phyloP scores from a whole-genome alignment of 2,329 filamentous ascomycete species.

The Colletotrichum sp. region DNA sequence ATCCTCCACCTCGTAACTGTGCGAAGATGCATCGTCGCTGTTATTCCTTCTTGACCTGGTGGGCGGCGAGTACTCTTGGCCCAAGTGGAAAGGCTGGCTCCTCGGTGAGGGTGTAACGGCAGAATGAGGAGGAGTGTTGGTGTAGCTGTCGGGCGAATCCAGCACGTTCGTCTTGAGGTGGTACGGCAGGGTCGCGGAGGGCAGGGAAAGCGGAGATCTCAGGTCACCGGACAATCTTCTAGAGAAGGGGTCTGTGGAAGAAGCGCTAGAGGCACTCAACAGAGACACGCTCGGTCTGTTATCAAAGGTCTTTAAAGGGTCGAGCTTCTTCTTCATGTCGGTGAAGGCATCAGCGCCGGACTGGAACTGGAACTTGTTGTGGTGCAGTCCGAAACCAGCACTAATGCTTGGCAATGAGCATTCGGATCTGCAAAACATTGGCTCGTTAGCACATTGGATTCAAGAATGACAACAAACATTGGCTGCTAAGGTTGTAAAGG shows the following conservation, averaged over 20 bases:
- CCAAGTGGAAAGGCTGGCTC: slow-evolving; percentile 45
- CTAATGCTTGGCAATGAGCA: slow-evolving; percentile 40
- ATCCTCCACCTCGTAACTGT: slow-evolving; percentile 51
- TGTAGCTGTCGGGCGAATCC: slow-evolving; percentile 48
- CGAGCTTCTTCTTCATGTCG: slow-evolving; percentile 61
- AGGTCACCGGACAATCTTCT: slow-evolving; percentile 42
- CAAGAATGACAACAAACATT: background rate
- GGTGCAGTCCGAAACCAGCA: slow-evolving; percentile 53
- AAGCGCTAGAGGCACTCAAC: slow-evolving; percentile 39
- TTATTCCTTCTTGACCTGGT: slow-evolving; percentile 53
- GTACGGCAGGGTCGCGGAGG: slow-evolving; percentile 33
- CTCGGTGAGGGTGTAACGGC: slow-evolving; percentile 48
- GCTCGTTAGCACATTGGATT: background rate
- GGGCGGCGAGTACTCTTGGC: slow-evolving; percentile 49
- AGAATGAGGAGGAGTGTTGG: slow-evolving; percentile 54
- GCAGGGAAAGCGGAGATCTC: slow-evolving; percentile 52
- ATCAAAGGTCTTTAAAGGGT: slow-evolving; percentile 50
- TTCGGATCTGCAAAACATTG: slow-evolving; percentile 38
- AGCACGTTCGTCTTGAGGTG: slow-evolving; percentile 44
- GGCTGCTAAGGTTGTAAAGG: background rate
- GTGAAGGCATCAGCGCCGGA: slow-evolving; percentile 53
- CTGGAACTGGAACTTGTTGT: slow-evolving; percentile 54
- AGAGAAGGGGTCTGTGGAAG: slow-evolving; percentile 41
- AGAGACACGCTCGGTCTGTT: slow-evolving; percentile 47
- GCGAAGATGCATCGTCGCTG: slow-evolving; percentile 55